These are phyloP conservation scores for Cladosporium colombiae DNA, from an alignment of 2,329 filamentous ascomycete species.

Conservation along the genomic window DNA sequence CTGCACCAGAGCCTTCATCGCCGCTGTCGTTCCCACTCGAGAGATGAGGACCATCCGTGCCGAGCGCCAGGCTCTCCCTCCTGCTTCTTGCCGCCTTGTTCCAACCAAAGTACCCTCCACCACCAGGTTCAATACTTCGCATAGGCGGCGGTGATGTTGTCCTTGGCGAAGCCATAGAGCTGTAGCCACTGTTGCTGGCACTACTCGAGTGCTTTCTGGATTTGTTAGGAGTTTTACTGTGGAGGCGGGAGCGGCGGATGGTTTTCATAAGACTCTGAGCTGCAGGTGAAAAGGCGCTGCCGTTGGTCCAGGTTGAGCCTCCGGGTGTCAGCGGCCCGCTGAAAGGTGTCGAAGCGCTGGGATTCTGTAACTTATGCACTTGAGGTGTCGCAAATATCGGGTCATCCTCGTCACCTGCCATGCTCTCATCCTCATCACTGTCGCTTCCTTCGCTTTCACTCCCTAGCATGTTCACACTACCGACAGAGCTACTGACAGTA, in stretches of 20 bases:
- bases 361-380: slow-evolving; percentile 58
- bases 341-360: slow-evolving; percentile 50
- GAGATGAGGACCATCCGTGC: slow-evolving; percentile 84
- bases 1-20: slow-evolving; percentile 59
- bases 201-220: slow-evolving; percentile 66
- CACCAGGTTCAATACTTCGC: slow-evolving; percentile 55
- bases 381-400: slow-evolving; percentile 82
- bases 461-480: slow-evolving; percentile 75
- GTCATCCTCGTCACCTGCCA: slow-evolving; percentile 59
- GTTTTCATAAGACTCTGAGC: slow-evolving; percentile 79
- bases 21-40: slow-evolving; percentile 77
- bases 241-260: slow-evolving; percentile 65
- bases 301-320: slow-evolving; percentile 38
- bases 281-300: slow-evolving; percentile 66
- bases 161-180: slow-evolving; percentile 66
- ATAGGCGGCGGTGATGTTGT: slow-evolving; percentile 75
- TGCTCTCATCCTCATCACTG: slow-evolving; percentile 58
- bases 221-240: slow-evolving; percentile 50
- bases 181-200: slow-evolving; percentile 66
- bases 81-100: slow-evolving; percentile 52
- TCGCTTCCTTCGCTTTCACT: slow-evolving; percentile 75
- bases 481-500: slow-evolving; percentile 75
- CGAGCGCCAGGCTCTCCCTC: slow-evolving; percentile 86
- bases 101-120: slow-evolving; percentile 41
- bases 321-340: slow-evolving; percentile 50